phyloP scores from a whole-genome alignment of 306 rosid genomes.

The Abrus precatorius region DNA sequence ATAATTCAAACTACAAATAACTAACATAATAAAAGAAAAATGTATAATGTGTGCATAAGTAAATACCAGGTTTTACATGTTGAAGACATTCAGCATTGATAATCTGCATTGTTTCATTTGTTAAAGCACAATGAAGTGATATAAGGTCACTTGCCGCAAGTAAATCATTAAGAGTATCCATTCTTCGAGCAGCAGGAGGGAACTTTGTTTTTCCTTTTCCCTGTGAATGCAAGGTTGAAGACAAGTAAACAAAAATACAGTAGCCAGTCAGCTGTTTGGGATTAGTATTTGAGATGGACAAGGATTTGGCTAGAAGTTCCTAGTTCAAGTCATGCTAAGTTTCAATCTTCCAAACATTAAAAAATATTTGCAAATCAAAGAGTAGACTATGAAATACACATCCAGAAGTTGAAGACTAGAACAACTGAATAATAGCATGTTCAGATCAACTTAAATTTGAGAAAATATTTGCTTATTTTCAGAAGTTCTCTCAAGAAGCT shows the following conservation, averaged over 20 bases:
- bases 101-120: conserved; percentile 91
- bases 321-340: conserved; percentile 34
- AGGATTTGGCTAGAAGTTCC: conserved; percentile 1
- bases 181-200: conserved; percentile 92
- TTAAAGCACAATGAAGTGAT: conserved; percentile 93
- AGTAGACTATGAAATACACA: not conserved
- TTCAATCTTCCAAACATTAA: conserved; percentile 26
- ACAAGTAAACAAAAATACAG: conserved; percentile 46
- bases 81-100: conserved; percentile 91
- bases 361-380: conserved; percentile 14
- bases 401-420: not conserved
- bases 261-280: conserved; percentile 18
- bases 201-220: conserved; percentile 71
- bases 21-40: conserved; percentile 16
- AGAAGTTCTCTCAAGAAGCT: not conserved
- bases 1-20: conserved; percentile 23
- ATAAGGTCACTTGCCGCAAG: conserved; percentile 97
- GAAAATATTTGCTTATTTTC: not conserved
- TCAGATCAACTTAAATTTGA: not conserved
- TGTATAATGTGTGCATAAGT: conserved; percentile 20
- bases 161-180: conserved; percentile 98
- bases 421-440: not conserved
- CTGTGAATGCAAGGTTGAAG: conserved; percentile 51
- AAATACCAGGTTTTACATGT: conserved; percentile 89
- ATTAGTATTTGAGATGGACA: conserved; percentile 21